Evolutionary conservation across 495 filamentous ascomycete genomes (phyloP).

Genomic region (Immersiella caudata): DNA sequence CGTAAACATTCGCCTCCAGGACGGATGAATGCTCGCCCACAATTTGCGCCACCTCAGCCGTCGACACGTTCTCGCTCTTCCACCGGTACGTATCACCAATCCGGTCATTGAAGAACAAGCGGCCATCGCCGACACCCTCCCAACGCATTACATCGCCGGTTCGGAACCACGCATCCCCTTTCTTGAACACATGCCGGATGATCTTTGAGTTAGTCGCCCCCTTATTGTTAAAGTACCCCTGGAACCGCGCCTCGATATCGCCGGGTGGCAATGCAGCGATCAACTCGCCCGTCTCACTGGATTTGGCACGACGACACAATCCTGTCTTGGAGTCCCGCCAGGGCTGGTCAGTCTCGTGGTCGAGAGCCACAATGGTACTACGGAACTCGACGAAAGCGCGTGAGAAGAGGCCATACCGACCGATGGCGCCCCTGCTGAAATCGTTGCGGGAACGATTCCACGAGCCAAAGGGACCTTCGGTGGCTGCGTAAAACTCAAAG

Average conservation of each 20-base stretch:
- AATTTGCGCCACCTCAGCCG: slow-evolving; percentile 75
- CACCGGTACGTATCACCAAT: slow-evolving; percentile 96
- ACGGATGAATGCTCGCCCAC: slow-evolving; percentile 68
- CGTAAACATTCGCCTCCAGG: slow-evolving; percentile 85
- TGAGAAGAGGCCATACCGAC: slow-evolving; percentile 68
- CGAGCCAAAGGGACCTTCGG: slow-evolving; percentile 70
- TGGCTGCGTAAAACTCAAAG: slow-evolving; percentile 87
- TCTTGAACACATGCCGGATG: slow-evolving; percentile 71
- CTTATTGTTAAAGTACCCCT: slow-evolving; percentile 82
- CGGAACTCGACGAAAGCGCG: slow-evolving; percentile 51
- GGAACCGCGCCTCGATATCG: slow-evolving; percentile 67
- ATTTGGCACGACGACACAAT: slow-evolving; percentile 63
- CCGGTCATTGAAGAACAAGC: slow-evolving; percentile 83
- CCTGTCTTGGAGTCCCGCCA: slow-evolving; percentile 72
- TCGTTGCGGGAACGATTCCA: slow-evolving; percentile 78
- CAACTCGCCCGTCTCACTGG: slow-evolving; percentile 75
- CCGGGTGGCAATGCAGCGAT: slow-evolving; percentile 68
- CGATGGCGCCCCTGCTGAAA: slow-evolving; percentile 77
- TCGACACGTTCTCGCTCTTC: slow-evolving; percentile 92
- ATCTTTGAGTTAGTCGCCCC: slow-evolving; percentile 78
- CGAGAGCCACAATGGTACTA: slow-evolving; percentile 67
- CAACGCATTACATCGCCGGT: slow-evolving; percentile 80
- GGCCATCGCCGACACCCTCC: slow-evolving; percentile 67
- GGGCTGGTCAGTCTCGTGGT: slow-evolving; percentile 69
- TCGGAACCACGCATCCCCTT: slow-evolving; percentile 85